Percentiles rank a stretch among this genome's conserved stretches.
phyloP scores from a whole-genome alignment of 176 grass and related monocot genomes.

The Secale cereale region DNA sequence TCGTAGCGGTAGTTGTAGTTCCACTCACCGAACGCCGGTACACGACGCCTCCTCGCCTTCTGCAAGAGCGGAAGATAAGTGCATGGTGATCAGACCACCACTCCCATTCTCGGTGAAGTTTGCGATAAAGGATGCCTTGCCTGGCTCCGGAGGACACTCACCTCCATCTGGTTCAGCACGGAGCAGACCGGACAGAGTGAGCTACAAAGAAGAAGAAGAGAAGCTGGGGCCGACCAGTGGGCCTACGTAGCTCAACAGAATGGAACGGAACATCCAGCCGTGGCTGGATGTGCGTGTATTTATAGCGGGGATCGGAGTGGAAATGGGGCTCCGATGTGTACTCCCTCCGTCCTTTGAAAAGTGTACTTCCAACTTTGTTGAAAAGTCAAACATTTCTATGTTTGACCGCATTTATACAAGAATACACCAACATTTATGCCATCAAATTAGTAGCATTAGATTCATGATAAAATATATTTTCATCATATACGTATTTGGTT shows the following conservation, averaged over 20 bases:
- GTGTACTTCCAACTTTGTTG: no score
- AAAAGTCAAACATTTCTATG: no score
- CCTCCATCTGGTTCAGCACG: background rate
- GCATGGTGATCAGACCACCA: background rate
- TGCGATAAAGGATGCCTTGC: no score
- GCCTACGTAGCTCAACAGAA: background rate
- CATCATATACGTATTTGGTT: no score
- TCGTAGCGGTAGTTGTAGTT: slow-evolving; percentile 31
- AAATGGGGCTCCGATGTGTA: no score
- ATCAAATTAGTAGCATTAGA: no score
- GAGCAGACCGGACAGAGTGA: background rate
- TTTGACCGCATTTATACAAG: no score
- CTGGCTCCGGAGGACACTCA: background rate
- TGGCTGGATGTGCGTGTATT: background rate
- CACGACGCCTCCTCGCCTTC: slow-evolving; percentile 18
- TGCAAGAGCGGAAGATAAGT: background rate
- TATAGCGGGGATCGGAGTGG: no score
- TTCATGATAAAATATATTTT: no score
- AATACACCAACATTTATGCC: no score
- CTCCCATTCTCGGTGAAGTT: background rate
- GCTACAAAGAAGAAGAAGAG: background rate
- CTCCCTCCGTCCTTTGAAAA: no score
- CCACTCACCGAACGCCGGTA: slow-evolving; percentile 44
- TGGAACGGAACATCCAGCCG: background rate
- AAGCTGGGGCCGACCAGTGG: background rate